These are phyloP conservation scores for Aaosphaeria arxii DNA, from an alignment of 2,329 filamentous ascomycete genomes.

Conservation along the genomic window DNA sequence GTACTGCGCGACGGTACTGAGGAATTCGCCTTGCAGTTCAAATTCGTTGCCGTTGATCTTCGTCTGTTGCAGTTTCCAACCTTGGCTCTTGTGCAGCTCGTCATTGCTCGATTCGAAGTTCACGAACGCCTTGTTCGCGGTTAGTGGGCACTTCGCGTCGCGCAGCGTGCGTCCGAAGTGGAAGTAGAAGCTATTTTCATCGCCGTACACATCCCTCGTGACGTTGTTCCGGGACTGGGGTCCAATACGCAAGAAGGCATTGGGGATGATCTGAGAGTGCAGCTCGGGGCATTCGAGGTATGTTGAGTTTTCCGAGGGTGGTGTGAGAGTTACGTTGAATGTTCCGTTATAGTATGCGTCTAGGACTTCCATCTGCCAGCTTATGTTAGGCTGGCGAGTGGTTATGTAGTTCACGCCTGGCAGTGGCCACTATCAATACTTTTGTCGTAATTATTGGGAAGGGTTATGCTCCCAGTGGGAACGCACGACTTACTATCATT, in stretches of 20 bases:
- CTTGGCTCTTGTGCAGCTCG: constrained; percentile 2
- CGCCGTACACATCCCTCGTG: background rate
- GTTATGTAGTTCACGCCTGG: constrained; percentile 1
- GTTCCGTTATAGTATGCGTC: constrained; percentile 9
- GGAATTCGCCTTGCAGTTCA: constrained; percentile 3
- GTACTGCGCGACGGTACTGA: constrained; percentile 1
- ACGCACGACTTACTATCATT: constrained; percentile 2
- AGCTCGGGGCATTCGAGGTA: constrained; percentile 19
- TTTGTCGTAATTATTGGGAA: background rate
- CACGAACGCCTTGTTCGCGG: constrained; percentile 6
- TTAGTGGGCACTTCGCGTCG: constrained; percentile 3
- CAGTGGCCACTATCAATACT: background rate
- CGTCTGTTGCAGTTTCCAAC: constrained; percentile 4
- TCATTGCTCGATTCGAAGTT: constrained; percentile 9
- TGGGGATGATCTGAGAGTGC: constrained; percentile 1
- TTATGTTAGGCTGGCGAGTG: background rate
- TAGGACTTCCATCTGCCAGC: constrained; percentile 7
- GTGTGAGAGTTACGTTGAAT: constrained; percentile 4
- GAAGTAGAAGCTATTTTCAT: constrained; percentile 5
- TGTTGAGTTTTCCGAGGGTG: constrained; percentile 7
- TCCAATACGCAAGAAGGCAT: constrained; percentile 1
- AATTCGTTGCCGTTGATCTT: constrained; percentile 2
- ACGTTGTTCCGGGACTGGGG: background rate
- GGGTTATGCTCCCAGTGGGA: background rate
- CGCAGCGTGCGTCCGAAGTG: constrained; percentile 4